phyloP scores from a whole-genome alignment of 106 monocot species.

The Iris macrosiphon region DNA sequence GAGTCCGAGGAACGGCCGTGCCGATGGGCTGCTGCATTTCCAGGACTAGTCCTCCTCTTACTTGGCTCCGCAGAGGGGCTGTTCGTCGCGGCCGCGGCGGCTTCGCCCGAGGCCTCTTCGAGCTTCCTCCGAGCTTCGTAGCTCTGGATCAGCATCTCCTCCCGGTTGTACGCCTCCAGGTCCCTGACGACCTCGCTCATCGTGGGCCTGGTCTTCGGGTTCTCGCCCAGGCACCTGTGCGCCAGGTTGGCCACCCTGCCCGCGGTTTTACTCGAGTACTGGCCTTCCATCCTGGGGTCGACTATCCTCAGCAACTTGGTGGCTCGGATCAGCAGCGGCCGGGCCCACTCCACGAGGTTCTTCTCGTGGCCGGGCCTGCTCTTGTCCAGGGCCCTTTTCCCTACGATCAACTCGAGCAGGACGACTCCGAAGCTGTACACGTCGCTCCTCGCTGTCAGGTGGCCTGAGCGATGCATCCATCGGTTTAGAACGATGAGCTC shows the following conservation, averaged over 20 bases:
- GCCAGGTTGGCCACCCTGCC: slow-evolving; percentile 37
- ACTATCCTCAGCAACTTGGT: slow-evolving; percentile 47
- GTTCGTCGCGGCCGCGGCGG: too few species aligned
- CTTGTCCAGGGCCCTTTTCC: slow-evolving; percentile 42
- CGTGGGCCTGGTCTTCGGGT: slow-evolving; percentile 51
- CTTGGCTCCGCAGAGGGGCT: too few species aligned
- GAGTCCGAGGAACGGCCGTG: too few species aligned
- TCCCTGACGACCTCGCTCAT: slow-evolving; percentile 42
- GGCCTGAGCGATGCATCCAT: slow-evolving; percentile 21
- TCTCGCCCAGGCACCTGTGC: slow-evolving; percentile 51
- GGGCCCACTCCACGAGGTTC: slow-evolving; percentile 58
- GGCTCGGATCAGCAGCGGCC: slow-evolving; percentile 42
- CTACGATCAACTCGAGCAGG: slow-evolving; percentile 67
- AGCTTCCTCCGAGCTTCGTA: not conserved
- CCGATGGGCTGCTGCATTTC: too few species aligned
- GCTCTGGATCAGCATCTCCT: slow-evolving; percentile 4
- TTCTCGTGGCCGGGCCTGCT: slow-evolving; percentile 35
- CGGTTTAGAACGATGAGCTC: not conserved
- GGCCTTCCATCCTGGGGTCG: slow-evolving; percentile 60
- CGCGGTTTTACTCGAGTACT: slow-evolving; percentile 29
- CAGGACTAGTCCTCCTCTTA: too few species aligned
- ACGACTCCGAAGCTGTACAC: slow-evolving; percentile 72
- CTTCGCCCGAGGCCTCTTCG: slow-evolving; percentile 2
- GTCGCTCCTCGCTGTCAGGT: slow-evolving; percentile 65
- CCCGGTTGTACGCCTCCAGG: slow-evolving; percentile 20